phyloP scores from a whole-genome alignment of 2,329 filamentous ascomycete species.

The Alternaria sp. region DNA sequence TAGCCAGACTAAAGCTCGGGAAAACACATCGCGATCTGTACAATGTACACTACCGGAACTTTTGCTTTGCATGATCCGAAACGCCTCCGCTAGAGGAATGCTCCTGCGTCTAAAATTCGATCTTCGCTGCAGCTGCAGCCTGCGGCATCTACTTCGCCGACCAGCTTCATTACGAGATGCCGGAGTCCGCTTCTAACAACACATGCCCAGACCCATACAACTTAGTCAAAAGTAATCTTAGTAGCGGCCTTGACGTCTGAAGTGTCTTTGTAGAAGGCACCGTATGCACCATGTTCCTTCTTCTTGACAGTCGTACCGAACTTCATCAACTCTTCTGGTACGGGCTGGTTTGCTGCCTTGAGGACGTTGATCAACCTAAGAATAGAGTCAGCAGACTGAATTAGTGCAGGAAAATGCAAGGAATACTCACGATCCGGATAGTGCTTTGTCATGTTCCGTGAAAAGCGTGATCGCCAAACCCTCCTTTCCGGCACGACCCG shows the following conservation, averaged over 20 bases:
- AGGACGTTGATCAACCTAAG: slow-evolving; percentile 88
- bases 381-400: slow-evolving; percentile 18
- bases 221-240: slow-evolving; percentile 86
- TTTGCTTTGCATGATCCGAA: slow-evolving; percentile 29
- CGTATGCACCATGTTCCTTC: slow-evolving; percentile 95
- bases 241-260: slow-evolving; percentile 83
- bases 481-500: slow-evolving; percentile 88
- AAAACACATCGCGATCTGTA: slow-evolving; percentile 8
- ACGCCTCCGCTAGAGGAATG: slow-evolving; percentile 34
- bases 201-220: slow-evolving; percentile 4
- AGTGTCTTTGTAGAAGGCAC: slow-evolving; percentile 92
- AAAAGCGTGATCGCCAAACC: slow-evolving; percentile 93
- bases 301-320: slow-evolving; percentile 99
- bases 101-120: slow-evolving; percentile 13
- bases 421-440: slow-evolving; percentile 80
- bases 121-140: slow-evolving; percentile 27
- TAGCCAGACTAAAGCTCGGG: slow-evolving; percentile 1
- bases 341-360: slow-evolving; percentile 87
- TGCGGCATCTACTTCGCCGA: slow-evolving; percentile 30
- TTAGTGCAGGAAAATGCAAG: not conserved
- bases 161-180: slow-evolving; percentile 8
- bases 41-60: slow-evolving; percentile 10
- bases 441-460: slow-evolving; percentile 91
- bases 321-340: slow-evolving; percentile 90
- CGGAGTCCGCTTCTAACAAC: slow-evolving; percentile 9